Evolutionary conservation across 2,329 filamentous ascomycete species (phyloP).

Genomic region (Mycosphaerella arachidis): DNA sequence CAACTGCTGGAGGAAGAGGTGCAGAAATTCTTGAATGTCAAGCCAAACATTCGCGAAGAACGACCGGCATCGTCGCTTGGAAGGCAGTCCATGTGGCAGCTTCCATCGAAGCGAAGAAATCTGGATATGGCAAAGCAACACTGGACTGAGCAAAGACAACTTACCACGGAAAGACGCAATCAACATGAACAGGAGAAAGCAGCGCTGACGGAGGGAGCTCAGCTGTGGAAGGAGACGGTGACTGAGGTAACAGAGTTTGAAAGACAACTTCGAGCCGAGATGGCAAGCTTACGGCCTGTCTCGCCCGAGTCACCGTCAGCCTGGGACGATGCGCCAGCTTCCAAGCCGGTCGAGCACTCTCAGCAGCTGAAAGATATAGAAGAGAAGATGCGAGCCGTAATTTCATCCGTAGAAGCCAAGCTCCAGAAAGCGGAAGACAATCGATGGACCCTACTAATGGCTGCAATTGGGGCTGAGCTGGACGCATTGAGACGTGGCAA

Average conservation of each 20-base stretch:
- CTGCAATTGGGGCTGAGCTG: conserved; percentile 69
- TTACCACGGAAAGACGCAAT: conserved; percentile 52
- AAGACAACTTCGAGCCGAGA: conserved; percentile 53
- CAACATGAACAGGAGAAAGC: conserved; percentile 58
- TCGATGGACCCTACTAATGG: conserved; percentile 70
- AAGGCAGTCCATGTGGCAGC: conserved; percentile 37
- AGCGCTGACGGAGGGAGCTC: conserved; percentile 63
- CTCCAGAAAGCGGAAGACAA: conserved; percentile 55
- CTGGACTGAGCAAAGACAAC: conserved; percentile 61
- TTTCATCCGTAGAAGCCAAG: conserved; percentile 52
- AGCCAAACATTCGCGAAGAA: conserved; percentile 11
- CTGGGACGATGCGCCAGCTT: conserved; percentile 26
- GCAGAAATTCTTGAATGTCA: conserved; percentile 48
- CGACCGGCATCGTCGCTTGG: conserved; percentile 12
- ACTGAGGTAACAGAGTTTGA: conserved; percentile 62
- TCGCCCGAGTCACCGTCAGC: conserved; percentile 23
- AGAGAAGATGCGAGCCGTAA: conserved; percentile 53
- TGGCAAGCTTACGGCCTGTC: conserved; percentile 38
- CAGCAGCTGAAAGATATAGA: conserved; percentile 39
- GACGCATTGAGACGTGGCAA: conserved; percentile 62
- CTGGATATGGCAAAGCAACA: conserved; percentile 66
- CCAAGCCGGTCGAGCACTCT: conserved; percentile 18
- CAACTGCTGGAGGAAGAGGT: conserved; percentile 63
- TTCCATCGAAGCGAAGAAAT: conserved; percentile 63
- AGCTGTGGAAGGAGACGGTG: conserved; percentile 62